phyloP scores from a whole-genome alignment of 352 stramenopile genomes.

The Peronospora tabacina region DNA sequence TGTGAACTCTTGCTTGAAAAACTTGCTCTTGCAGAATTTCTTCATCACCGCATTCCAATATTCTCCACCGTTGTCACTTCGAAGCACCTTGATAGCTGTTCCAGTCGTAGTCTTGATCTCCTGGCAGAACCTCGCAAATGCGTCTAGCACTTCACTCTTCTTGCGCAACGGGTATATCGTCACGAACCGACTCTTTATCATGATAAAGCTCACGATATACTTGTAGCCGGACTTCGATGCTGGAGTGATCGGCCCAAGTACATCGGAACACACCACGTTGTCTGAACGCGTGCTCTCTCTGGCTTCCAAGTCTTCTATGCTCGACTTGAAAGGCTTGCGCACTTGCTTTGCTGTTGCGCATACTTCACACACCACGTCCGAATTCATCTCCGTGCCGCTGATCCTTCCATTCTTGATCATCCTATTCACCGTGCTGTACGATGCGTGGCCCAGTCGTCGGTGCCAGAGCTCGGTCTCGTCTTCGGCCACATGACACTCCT shows the following conservation, averaged over 20 bases:
- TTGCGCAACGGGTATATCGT: not conserved
- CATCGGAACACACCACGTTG: not conserved
- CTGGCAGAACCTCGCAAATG: not conserved
- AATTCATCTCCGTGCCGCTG: not conserved
- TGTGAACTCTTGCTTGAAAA: not conserved
- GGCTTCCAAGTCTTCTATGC: not conserved
- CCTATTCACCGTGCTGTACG: not conserved
- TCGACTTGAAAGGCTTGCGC: not conserved
- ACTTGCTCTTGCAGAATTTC: not conserved
- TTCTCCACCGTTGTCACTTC: constrained; percentile 1
- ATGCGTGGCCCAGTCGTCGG: not conserved
- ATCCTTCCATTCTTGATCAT: not conserved
- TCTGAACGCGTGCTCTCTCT: not conserved
- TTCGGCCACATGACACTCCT: not conserved
- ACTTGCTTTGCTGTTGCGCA: not conserved
- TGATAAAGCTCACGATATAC: not conserved
- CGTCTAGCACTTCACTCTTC: not conserved
- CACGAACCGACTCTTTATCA: not conserved
- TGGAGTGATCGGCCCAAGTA: not conserved
- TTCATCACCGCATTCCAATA: not conserved
- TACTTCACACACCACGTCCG: not conserved
- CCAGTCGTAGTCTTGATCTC: not conserved
- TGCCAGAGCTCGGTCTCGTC: not conserved
- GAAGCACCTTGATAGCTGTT: not conserved
- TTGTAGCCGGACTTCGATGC: not conserved